phyloP scores from a whole-genome alignment of 345 rosid genomes.

The Barbarea vulgaris region DNA sequence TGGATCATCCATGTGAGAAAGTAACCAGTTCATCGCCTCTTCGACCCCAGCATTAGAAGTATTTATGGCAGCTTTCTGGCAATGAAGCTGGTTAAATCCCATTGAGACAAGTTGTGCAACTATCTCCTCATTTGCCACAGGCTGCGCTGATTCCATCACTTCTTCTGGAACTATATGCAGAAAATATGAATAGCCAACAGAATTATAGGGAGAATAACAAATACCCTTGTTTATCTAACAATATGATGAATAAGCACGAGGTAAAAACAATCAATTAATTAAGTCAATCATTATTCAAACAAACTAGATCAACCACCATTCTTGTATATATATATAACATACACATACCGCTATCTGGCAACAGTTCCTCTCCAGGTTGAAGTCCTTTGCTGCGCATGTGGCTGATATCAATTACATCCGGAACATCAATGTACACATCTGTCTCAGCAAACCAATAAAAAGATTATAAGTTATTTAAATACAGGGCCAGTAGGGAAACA shows the following conservation, averaged over 20 bases:
- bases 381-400: conserved; percentile 96
- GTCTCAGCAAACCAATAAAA: conserved; percentile 30
- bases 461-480: conserved; percentile 24
- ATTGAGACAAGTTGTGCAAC: conserved; percentile 88
- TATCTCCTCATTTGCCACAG: conserved; percentile 76
- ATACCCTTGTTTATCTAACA: not conserved
- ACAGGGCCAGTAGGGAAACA: conserved; percentile 20
- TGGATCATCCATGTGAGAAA: conserved; percentile 92
- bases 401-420: conserved; percentile 87
- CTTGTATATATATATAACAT: conserved; percentile 19
- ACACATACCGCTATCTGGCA: conserved; percentile 81
- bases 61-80: conserved; percentile 92
- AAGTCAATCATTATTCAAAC: not conserved
- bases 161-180: conserved; percentile 53
- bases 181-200: conserved; percentile 6
- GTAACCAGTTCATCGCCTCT: conserved; percentile 98
- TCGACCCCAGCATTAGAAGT: conserved; percentile 86
- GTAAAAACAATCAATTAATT: conserved; percentile 1
- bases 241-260: not conserved
- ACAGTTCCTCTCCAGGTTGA: conserved; percentile 90
- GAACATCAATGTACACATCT: conserved; percentile 97
- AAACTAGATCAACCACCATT: conserved; percentile 16
- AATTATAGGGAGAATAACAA: not conserved
- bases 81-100: conserved; percentile 88
- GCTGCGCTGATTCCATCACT: conserved; percentile 54